phyloP scores from a whole-genome alignment of 208 protist genomes.

The Trichomonas gallinae region DNA sequence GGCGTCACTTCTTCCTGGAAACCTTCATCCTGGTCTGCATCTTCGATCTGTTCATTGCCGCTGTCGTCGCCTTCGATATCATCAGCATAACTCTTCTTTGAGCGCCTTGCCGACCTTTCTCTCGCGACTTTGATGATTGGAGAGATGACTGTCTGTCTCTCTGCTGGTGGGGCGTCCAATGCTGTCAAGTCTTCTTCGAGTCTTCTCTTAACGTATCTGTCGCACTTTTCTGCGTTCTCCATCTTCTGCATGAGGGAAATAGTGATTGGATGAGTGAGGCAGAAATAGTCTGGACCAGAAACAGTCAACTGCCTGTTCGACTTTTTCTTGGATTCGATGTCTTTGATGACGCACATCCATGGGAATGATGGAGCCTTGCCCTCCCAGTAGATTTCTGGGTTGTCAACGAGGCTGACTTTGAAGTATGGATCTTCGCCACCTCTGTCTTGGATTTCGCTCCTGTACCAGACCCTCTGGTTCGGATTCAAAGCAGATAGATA shows the following conservation, averaged over 20 bases:
- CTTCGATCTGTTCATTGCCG: background rate
- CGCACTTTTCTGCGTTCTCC: background rate
- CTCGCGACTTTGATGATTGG: background rate
- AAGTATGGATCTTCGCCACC: background rate
- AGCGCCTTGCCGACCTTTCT: background rate
- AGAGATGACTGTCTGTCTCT: background rate
- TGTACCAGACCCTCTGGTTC: background rate
- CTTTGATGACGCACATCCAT: background rate
- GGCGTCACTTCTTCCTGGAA: background rate
- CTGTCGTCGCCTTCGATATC: background rate
- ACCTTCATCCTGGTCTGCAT: background rate
- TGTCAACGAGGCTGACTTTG: background rate
- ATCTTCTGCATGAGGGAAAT: background rate
- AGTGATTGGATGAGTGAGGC: background rate
- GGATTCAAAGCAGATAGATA: background rate
- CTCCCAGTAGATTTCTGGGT: background rate
- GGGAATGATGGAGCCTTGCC: background rate
- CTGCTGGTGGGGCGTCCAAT: background rate
- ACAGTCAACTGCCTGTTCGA: background rate
- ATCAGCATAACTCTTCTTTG: background rate
- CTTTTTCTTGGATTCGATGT: background rate
- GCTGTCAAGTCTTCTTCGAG: background rate
- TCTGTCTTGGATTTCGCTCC: background rate
- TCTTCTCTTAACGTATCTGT: background rate
- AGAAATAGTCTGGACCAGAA: background rate